A percentile compares a stretch with the other conserved stretches of the same genome.
These are phyloP conservation scores for Lablab purpureus DNA, from an alignment of 306 rosid genomes.

Conservation along the genomic window DNA sequence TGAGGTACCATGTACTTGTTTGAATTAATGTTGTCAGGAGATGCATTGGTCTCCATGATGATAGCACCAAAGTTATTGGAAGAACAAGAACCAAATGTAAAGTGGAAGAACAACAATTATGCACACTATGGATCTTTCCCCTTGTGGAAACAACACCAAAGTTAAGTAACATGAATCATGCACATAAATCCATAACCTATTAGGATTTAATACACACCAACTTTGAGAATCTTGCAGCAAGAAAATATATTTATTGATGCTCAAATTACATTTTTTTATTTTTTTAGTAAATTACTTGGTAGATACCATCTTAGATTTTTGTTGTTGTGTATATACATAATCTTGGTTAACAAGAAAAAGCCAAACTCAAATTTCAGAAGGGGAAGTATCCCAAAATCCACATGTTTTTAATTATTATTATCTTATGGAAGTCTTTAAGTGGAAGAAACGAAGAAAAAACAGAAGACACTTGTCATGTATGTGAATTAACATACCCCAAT, in stretches of 20 bases:
- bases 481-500: neutral
- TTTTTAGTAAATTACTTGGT: neutral
- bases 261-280: neutral
- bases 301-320: neutral
- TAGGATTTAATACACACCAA: neutral
- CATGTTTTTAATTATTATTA: neutral
- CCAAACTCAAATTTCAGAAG: neutral
- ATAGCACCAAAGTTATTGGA: neutral
- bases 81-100: neutral
- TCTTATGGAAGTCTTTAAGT: neutral
- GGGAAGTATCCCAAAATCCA: neutral
- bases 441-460: conserved; percentile 2
- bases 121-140: neutral
- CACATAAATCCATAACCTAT: neutral
- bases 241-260: neutral
- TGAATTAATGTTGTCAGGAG: neutral
- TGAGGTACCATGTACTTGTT: neutral
- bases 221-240: neutral
- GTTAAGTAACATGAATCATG: neutral
- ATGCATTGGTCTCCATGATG: conserved; percentile 27
- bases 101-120: neutral
- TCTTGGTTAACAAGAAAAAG: neutral
- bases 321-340: neutral
- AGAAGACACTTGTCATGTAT: neutral
- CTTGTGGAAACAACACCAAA: neutral